Evolutionary conservation across 495 filamentous ascomycete species (phyloP).

Genomic region (Penicillium verhagenii): DNA sequence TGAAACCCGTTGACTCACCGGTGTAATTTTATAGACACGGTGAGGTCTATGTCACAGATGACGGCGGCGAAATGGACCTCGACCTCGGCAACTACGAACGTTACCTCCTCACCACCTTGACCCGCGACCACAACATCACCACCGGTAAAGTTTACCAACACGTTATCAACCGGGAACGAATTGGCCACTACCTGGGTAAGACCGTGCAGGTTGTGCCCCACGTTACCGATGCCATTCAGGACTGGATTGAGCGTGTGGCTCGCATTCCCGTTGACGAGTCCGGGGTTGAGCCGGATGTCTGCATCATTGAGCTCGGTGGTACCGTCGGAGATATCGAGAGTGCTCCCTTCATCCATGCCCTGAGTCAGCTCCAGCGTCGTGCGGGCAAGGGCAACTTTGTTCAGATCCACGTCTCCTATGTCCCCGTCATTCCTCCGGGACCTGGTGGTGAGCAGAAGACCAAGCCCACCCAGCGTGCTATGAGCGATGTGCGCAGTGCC

Average conservation of each 20-base stretch:
- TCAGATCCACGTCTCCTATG: conserved; percentile 55
- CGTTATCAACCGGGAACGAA: conserved; percentile 77
- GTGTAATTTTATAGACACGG: conserved; percentile 53
- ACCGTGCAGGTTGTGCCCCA: conserved; percentile 96
- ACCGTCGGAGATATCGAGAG: conserved; percentile 91
- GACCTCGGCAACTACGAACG: conserved; percentile 94
- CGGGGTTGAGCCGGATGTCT: conserved; percentile 81
- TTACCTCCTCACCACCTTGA: conserved; percentile 26
- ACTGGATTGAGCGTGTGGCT: conserved; percentile 89
- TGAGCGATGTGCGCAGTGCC: conserved; percentile 74
- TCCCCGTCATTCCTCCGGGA: conserved; percentile 32
- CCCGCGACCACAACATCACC: conserved; percentile 29
- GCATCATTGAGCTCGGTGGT: conserved; percentile 73
- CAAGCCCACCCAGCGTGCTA: conserved; percentile 91
- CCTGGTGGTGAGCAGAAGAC: conserved; percentile 76
- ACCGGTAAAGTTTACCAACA: conserved; percentile 92
- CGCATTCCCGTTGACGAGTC: conserved; percentile 85
- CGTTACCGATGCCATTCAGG: conserved; percentile 84
- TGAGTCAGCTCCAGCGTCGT: conserved; percentile 70
- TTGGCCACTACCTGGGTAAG: conserved; percentile 83
- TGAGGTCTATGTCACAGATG: conserved; percentile 71
- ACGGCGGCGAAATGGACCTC: conserved; percentile 82
- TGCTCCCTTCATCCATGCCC: conserved; percentile 83
- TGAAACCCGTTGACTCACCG: conserved; percentile 1
- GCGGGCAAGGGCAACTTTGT: conserved; percentile 79